phyloP scores from a whole-genome alignment of 257 asterid species.

The Verbena officinalis region DNA sequence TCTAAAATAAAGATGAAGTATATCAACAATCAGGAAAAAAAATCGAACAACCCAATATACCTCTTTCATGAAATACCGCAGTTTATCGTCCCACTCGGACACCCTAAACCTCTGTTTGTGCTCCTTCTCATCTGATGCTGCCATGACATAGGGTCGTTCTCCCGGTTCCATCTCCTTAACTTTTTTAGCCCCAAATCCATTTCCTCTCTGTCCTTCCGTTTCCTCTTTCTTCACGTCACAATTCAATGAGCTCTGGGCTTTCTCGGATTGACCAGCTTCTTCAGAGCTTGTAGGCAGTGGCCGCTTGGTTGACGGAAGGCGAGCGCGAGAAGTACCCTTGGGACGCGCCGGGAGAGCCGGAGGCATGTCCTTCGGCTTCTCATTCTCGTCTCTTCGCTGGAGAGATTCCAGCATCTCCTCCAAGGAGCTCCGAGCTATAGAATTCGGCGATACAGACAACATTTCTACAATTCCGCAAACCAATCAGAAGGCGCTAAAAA shows the following conservation, averaged over 20 bases:
- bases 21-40: constrained; percentile 14
- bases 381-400: constrained; percentile 58
- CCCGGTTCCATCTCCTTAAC: constrained; percentile 41
- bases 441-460: constrained; percentile 66
- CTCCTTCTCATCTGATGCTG: constrained; percentile 33
- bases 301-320: constrained; percentile 71
- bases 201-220: constrained; percentile 32
- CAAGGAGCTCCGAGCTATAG: constrained; percentile 72
- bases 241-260: constrained; percentile 28
- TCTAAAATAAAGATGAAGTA: constrained; percentile 9
- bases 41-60: constrained; percentile 35
- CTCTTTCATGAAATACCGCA: constrained; percentile 67
- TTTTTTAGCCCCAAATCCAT: constrained; percentile 51
- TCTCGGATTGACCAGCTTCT: constrained; percentile 34
- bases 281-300: constrained; percentile 45
- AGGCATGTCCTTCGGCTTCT: constrained; percentile 66
- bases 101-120: constrained; percentile 36
- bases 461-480: constrained; percentile 31
- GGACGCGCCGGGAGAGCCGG: constrained; percentile 94
- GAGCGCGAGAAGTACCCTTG: constrained; percentile 53
- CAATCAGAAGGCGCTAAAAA: constrained; percentile 18
- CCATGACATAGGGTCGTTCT: constrained; percentile 52
- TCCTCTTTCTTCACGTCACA: constrained; percentile 29
- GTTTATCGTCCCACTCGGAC: constrained; percentile 49
- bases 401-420: constrained; percentile 95